Conservation (phyloP, 352 stramenopile species). For the Phytophthora sp. region DNA sequence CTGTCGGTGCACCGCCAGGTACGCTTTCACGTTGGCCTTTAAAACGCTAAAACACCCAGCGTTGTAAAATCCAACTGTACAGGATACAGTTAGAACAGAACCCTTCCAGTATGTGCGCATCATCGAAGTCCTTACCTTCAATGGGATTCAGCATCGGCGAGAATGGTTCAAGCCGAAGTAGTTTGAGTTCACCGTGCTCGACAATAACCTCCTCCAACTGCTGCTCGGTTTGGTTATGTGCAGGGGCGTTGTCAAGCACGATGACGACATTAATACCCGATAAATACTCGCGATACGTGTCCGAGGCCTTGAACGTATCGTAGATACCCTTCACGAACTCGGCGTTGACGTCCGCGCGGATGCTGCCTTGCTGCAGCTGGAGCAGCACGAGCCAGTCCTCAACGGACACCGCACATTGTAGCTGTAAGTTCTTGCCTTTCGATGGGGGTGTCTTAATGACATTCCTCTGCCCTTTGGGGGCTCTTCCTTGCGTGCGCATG, state of each 20-base stretch:
- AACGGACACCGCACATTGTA: constrained; percentile 9
- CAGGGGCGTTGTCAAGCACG: neutral
- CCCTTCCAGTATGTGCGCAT: no score
- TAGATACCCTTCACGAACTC: constrained; percentile 9
- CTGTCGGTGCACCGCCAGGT: neutral
- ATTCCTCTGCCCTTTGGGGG: neutral
- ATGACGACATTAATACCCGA: neutral
- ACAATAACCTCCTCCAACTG: neutral
- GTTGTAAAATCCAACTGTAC: no score
- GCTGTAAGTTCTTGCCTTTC: neutral
- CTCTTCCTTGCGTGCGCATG: constrained; percentile 5
- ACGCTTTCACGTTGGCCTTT: neutral
- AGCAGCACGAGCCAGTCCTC: constrained; percentile 4
- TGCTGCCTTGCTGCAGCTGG: constrained; percentile 12
- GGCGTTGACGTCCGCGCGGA: constrained; percentile 4
- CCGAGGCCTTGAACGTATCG: neutral
- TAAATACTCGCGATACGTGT: neutral
- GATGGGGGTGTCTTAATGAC: constrained; percentile 3
- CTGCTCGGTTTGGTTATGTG: neutral
- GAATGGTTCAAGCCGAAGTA: no score
- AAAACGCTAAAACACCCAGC: neutral
- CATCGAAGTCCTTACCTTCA: neutral
- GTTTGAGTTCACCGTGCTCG: neutral
- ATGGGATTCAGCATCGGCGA: neutral
- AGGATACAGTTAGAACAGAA: no score